A percentile compares a stretch with the other conserved stretches of the same genome.
Evolutionary conservation across 305 asterid species (phyloP).

Genomic region (Andrographis paniculata): DNA sequence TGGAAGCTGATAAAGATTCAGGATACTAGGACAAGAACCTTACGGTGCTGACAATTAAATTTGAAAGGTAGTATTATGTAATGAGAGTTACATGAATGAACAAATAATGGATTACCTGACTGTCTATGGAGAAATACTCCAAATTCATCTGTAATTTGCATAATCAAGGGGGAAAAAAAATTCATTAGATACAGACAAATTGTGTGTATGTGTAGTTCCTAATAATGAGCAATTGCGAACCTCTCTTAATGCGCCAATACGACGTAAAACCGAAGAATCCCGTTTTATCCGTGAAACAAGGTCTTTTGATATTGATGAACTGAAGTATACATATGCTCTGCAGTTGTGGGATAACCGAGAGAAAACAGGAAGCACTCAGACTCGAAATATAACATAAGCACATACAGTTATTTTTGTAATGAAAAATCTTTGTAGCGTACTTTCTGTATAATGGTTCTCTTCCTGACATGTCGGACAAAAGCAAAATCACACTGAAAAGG

Average conservation of each 20-base stretch:
- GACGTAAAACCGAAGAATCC: constrained; percentile 87
- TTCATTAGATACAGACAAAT: constrained; percentile 7
- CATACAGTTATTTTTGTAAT: constrained; percentile 22
- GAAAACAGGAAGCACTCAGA: constrained; percentile 14
- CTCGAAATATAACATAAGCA: constrained; percentile 6
- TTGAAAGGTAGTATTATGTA: too few relatives aligned
- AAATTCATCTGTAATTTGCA: constrained; percentile 76
- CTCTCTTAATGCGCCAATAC: constrained; percentile 96
- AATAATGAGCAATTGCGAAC: constrained; percentile 28
- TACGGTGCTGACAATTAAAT: too few relatives aligned
- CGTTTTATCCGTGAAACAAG: constrained; percentile 72
- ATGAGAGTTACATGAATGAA: not conserved
- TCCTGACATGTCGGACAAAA: constrained; percentile 99
- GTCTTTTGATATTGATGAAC: constrained; percentile 79
- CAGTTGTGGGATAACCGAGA: constrained; percentile 19
- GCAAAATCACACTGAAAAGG: constrained; percentile 78
- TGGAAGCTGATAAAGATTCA: constrained; percentile 26
- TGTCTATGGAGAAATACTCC: constrained; percentile 84
- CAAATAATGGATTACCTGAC: constrained; percentile 55
- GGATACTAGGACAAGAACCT: not conserved
- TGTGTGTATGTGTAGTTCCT: not conserved
- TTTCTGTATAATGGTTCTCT: constrained; percentile 93
- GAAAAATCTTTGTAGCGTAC: constrained; percentile 37
- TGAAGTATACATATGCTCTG: constrained; percentile 93
- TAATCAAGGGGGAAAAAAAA: constrained; percentile 1